Evolutionary conservation across 164 flowering plant species (phyloP).

Genomic region (Nymphaea thermarum): DNA sequence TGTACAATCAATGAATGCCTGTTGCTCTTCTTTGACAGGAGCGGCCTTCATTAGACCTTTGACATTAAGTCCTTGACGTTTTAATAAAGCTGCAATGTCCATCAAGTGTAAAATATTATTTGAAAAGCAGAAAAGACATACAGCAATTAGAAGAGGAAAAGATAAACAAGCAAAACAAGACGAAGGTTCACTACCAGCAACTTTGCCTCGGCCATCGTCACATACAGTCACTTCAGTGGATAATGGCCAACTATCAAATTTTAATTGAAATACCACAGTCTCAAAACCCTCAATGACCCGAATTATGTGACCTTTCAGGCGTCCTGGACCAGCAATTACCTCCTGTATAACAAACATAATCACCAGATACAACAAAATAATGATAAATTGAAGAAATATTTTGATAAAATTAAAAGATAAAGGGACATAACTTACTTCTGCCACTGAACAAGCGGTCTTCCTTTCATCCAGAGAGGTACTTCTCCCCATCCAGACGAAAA

Average conservation of each 20-base stretch:
- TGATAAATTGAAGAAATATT: too few species aligned
- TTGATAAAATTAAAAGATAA: background rate
- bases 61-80: slow-evolving; percentile 93
- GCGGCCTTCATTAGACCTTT: slow-evolving; percentile 88
- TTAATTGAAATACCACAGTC: slow-evolving; percentile 69
- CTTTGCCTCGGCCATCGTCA: slow-evolving; percentile 97
- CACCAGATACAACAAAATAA: background rate
- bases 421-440: slow-evolving; percentile 46
- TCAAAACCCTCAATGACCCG: slow-evolving; percentile 97
- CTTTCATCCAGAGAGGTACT: slow-evolving; percentile 81
- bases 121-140: background rate
- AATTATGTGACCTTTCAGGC: slow-evolving; percentile 58
- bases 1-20: slow-evolving; percentile 83
- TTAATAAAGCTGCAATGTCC: slow-evolving; percentile 59
- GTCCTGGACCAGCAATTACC: slow-evolving; percentile 39
- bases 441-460: slow-evolving; percentile 72
- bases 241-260: slow-evolving; percentile 85
- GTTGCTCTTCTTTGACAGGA: slow-evolving; percentile 86
- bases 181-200: slow-evolving; percentile 57
- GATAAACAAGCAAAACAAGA: too few species aligned
- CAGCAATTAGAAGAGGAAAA: too few species aligned
- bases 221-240: slow-evolving; percentile 55
- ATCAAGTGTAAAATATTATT: background rate
- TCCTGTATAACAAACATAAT: slow-evolving; percentile 40
- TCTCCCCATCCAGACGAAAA: slow-evolving; percentile 97